Base-by-base conservation (phyloP, 75 land plant species). In the Cunninghamia lanceolata region DNA sequence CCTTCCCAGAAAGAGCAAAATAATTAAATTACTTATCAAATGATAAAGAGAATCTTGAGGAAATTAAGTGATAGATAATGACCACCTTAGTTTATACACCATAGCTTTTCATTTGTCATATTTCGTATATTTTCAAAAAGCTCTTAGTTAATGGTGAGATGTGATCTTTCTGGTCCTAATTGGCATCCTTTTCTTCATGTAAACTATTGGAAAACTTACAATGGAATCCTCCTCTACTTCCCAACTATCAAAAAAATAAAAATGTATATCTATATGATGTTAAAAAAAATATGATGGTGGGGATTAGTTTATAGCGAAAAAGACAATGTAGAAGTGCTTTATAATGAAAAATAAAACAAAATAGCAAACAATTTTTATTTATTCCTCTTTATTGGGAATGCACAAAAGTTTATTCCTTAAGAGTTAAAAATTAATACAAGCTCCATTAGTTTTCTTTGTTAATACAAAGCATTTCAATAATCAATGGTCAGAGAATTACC, bases 171-270 rank as follows among this genome's bases (percentile, higher is more conserved):
- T 47, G 46, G 89, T 89, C 68, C 87, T 86, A 78, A 93, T 63
- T 17, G 93, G 93, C 93, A 93, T 86, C 68, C 90, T 89, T 28
- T 77, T 88, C 88, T 89, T 91, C 93, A 92, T 92, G 84, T 91
- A 87, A 76, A 93, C 94, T 13, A 93, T 93, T 38, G 94, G 94
- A 78, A 93, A 92, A 86, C 92, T 92, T 38, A 93, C 86, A 21
- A 93, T 83, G 34, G 88, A 86, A 63, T 93, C 94, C n/a, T 89
- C 89, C 76, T 93, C 91, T 9, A 90, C 93, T 86, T 85, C 92
- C 94, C 94, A 93, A 79, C 93, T 93, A 85, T 74, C 71, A n/a
- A 43, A 86, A 34, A 47, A 17, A 76, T 15, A 11, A 43, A 43
- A 40, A 25, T 21, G n/a, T n/a, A n/a, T n/a, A n/a, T 40, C 9